Evolutionary conservation across 192 early-diverging fungal species (phyloP), one percentile per base, ranked within the genome.

Genomic region (Rhizophagus sp.): DNA sequence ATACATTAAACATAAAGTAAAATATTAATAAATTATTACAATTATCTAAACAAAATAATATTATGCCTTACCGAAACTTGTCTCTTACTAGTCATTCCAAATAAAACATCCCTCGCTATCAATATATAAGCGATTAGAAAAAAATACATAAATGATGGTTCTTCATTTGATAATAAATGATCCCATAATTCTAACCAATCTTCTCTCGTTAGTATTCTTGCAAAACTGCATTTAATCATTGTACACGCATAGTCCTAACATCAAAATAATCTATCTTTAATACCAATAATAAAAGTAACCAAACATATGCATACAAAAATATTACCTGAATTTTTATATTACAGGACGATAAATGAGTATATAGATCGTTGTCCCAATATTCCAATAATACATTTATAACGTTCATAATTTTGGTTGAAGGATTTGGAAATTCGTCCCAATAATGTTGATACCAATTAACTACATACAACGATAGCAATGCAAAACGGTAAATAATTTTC

Each of bases 91-190:
- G 7, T 67, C 24, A 67, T 67, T 19, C 22, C 27, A 0, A 67
- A 67, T 41, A 73, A 49, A 25, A 27, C 30, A 17, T 73, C 71
- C 25, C 71, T 15, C 8, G 24, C 39, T 13, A 47, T 25, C 24
- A 44, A 9, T 39, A 73, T 49, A 73, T 73, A 73, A 13, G 71
- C 39, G 5, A 44, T 39, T 27, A 49, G 6, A 22, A 73, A 73
- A 73, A 36, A 73, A n/a, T 25, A 49, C 71, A 73, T 36, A 36
- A 73, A 47, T 7, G 71, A 73, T n/a, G 71, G 71, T 47, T 73
- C 71, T 1, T 73, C 71, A 39, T 73, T 73, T 39, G 71, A 73
- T 25, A 73, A 73, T 13, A 73, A 49, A 44, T 73, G 71, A 41
- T 73, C 71, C 71, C 71, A 73, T 73, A 73, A 73, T 73, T 49